These are phyloP conservation scores for Umbilicaria muhlenbergii DNA, from an alignment of 495 filamentous ascomycete species.

Conservation along the genomic window DNA sequence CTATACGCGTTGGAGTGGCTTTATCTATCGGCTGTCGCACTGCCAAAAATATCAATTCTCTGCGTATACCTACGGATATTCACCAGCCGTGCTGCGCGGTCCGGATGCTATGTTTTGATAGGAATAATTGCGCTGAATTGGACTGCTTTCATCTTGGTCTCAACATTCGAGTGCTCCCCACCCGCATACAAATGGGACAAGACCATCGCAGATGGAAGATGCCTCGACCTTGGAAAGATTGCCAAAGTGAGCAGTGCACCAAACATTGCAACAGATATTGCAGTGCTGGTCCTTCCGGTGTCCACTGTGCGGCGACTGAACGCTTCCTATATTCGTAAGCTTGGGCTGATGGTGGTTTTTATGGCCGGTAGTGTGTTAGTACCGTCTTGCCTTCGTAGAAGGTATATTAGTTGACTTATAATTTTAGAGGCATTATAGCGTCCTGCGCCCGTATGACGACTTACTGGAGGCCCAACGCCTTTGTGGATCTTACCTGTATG, in stretches of 20 bases:
- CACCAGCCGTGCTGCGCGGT: background rate
- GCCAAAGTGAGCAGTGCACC: constrained; percentile 31
- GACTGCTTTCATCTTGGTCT: background rate
- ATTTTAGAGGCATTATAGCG: constrained; percentile 14
- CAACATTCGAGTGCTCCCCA: constrained; percentile 13
- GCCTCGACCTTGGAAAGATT: too few species aligned
- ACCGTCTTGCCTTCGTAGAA: too few species aligned
- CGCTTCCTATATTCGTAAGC: constrained; percentile 13
- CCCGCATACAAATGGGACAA: constrained; percentile 18
- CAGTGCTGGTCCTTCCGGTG: constrained; percentile 24
- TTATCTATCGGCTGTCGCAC: constrained; percentile 1
- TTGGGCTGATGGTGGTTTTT: constrained; percentile 16
- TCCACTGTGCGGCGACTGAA: constrained; percentile 13
- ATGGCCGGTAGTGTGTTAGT: background rate
- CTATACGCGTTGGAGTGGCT: constrained; percentile 3
- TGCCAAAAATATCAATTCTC: constrained; percentile 6
- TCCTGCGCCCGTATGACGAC: constrained; percentile 17
- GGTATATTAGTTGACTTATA: too few species aligned
- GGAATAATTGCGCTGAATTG: background rate
- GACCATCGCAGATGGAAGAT: too few species aligned
- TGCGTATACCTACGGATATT: constrained; percentile 9
- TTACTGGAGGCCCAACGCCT: constrained; percentile 9
- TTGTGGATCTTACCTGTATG: background rate
- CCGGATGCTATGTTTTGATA: background rate
- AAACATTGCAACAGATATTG: constrained; percentile 36